These are phyloP conservation scores for Mollisia scopiformis DNA, from an alignment of 2,329 filamentous ascomycete genomes.

Conservation along the genomic window DNA sequence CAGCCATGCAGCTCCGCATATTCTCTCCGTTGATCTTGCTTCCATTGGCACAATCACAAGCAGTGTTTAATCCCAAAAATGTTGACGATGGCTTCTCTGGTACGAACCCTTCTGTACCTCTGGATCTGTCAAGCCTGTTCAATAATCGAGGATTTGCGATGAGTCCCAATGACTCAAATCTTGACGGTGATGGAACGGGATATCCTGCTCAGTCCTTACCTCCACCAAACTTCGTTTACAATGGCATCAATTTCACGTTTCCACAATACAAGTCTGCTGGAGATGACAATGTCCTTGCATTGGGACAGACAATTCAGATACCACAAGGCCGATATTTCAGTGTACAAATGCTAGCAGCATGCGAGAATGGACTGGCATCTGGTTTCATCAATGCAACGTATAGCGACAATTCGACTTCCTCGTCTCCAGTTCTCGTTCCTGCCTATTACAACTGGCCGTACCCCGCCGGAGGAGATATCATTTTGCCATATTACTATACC, in stretches of 20 bases:
- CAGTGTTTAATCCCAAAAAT: not conserved
- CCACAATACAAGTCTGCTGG: not conserved
- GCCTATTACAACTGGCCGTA: not conserved
- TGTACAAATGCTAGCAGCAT: not conserved
- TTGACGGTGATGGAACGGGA: not conserved
- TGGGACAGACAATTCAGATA: not conserved
- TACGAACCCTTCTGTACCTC: not conserved
- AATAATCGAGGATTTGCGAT: not conserved
- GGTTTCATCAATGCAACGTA: not conserved
- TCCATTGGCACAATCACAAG: not conserved
- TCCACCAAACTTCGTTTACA: not conserved
- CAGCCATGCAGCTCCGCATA: not conserved
- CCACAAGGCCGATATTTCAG: not conserved
- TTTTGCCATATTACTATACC: not conserved
- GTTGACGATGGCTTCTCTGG: not conserved
- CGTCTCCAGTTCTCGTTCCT: not conserved
- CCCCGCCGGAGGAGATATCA: not conserved
- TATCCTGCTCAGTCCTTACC: not conserved
- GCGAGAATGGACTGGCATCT: not conserved
- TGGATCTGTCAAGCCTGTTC: not conserved
- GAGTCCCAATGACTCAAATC: not conserved
- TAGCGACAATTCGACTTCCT: not conserved
- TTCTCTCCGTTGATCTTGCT: not conserved
- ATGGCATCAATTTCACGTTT: not conserved
- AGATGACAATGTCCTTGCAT: not conserved